These are phyloP conservation scores for Acorus calamus DNA, from an alignment of 106 monocot species.

Conservation along the genomic window DNA sequence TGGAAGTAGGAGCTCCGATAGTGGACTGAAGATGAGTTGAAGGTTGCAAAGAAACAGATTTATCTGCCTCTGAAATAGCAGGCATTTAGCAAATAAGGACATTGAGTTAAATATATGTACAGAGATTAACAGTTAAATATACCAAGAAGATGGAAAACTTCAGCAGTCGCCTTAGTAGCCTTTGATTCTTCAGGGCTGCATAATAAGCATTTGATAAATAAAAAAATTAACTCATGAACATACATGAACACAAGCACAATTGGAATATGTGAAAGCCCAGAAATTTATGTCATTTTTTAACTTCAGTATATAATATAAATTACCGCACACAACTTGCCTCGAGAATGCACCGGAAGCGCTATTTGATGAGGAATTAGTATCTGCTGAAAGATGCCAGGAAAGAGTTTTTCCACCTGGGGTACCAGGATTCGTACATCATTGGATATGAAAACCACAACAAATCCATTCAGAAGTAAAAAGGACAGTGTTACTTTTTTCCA, in stretches of 20 bases:
- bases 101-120: background rate
- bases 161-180: conserved; percentile 25
- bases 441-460: background rate
- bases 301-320: background rate
- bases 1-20: conserved; percentile 4
- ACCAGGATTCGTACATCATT: conserved; percentile 11
- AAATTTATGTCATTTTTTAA: background rate
- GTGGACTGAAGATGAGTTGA: conserved; percentile 27
- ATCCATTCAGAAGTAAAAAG: background rate
- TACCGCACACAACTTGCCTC: conserved; percentile 12
- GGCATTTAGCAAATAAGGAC: background rate
- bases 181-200: conserved; percentile 34
- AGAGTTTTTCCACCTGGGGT: conserved; percentile 57
- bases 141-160: conserved; percentile 39
- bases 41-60: conserved; percentile 13
- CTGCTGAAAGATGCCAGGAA: conserved; percentile 73
- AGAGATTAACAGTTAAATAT: conserved; percentile 6
- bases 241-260: background rate
- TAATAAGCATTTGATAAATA: background rate
- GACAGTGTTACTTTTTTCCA: no score
- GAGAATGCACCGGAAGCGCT: conserved; percentile 18
- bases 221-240: background rate
- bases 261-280: background rate
- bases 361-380: conserved; percentile 31
- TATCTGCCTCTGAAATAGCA: conserved; percentile 26